Base-by-base conservation (phyloP, 2,329 filamentous ascomycete species). In the Dothistroma pini region DNA sequence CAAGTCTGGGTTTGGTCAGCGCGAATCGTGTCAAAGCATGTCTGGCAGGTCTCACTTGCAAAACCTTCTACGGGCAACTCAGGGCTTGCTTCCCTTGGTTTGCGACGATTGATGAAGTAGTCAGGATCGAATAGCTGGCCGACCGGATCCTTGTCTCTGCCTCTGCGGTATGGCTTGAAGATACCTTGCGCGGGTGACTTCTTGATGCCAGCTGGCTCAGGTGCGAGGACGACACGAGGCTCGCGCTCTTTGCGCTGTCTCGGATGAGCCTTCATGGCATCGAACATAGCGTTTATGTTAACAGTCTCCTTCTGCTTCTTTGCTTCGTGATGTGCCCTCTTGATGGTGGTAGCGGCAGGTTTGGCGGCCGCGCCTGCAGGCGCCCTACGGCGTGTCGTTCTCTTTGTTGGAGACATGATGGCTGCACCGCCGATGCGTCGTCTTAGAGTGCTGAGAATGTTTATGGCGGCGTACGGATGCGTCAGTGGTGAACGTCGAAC, bases 251-350 rank as follows among this genome's bases (percentile, higher is more conserved):
- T 32, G 2, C 56, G 54, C 32, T 53, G 52, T 14, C 57, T 58
- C 10, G 25, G 25, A 29, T 25, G 5, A 21, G 35, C 49, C 44
- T 63, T 63, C 38, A 35, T 19, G 25, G 64, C 44, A n/a, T 60
- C 57, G 59, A 68, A 65, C 49, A 69, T 63, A 34, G 52, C 57
- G 21, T 59, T 62, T 50, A 63, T 54, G 35, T 61, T 58, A 34
- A 56, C 35, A 11, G 58, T 62, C 35, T 58, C 59, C 44, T 52
- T 65, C 25, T 50, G 47, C 49, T 64, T 64, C 41, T 58, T 60
- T 25, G 44, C 31, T n/a, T 60, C 60, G 44, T 55, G 61, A 41
- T 35, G 38, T 50, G 63, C 64, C 35, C 64, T 61, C 35, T 65
- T 64, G n/a, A 51, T 52, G 14, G 56, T 48, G 11, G 57, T 29